These are phyloP conservation scores for Earliella scabrosa DNA, from an alignment of 1,284 basidiomycete genomes.

Conservation along the genomic window DNA sequence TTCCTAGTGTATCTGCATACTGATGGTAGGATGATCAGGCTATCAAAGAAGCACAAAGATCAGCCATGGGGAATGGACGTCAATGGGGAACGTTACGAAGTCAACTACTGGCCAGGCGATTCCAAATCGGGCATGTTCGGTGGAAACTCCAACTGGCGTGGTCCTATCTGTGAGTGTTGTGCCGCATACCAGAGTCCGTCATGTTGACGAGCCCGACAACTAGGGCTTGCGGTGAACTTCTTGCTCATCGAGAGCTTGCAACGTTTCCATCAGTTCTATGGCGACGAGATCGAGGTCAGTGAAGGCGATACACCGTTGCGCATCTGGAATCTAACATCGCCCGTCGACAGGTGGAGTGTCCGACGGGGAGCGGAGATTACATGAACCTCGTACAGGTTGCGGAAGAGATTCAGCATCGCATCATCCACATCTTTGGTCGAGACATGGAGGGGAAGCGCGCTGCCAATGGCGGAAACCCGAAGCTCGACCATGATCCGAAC, in stretches of 20 bases:
- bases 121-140: conserved; percentile 98
- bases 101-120: conserved; percentile 98
- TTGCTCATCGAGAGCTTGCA: conserved; percentile 93
- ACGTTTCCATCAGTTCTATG: conserved; percentile 97
- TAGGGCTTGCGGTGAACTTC: conserved; percentile 95
- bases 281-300: conserved; percentile 74
- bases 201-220: neutral
- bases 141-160: conserved; percentile 97
- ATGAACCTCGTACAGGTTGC: conserved; percentile 94
- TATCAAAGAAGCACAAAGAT: conserved; percentile 90
- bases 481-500: conserved; percentile 91
- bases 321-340: neutral
- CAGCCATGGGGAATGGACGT: conserved; percentile 96
- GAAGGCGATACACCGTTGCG: neutral
- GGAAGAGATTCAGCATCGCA: conserved; percentile 96
- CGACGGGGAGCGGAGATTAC: conserved; percentile 92
- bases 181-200: neutral
- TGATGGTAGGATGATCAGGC: conserved; percentile 20
- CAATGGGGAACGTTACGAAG: conserved; percentile 89
- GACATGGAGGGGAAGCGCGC: conserved; percentile 87
- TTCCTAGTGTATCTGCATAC: neutral
- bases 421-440: conserved; percentile 95
- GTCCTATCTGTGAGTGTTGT: conserved; percentile 72
- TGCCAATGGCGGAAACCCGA: conserved; percentile 88
- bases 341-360: conserved; percentile 83